Evolutionary conservation across 352 stramenopile genomes (phyloP), one percentile per base, ranked within the genome.

Genomic region (Phytopythium aichiense): DNA sequence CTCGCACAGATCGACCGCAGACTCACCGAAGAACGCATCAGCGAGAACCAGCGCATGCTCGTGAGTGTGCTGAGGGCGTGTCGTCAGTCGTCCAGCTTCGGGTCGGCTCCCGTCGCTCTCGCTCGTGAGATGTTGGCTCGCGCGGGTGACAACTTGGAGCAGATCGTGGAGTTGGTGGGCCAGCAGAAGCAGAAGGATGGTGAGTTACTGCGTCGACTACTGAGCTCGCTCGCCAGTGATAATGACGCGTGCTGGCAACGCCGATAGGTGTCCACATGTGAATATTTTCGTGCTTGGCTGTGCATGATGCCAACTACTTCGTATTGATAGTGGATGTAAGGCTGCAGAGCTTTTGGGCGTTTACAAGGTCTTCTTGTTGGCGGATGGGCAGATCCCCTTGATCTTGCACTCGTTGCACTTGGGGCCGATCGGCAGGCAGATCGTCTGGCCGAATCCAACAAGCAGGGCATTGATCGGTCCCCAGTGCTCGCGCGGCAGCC

Each of bases 361-460:
- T 61, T 66, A 74, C 54, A 74, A 74, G 35, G 60, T 57, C 23
- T 61, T 68, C 25, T 64, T 73, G 33, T 75, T 71, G n/a, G 78
- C 85, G 0, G 84, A 94, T 7, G 88, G 86, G 69, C 88, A 96
- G 13, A 93, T 67, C 46, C 76, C 50, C 13, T 49, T 73, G 66
- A 96, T 76, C 56, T 71, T 76, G 66, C 88, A 96, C 48, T 89
- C 73, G 20, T 22, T 61, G 71, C 88, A 96, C 62, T 90, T 90
- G 8, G 88, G 88, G 2, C 68, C 71, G n/a, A 77, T 72, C 15
- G 85, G 79, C 6, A 79, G 64, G 49, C 89, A 96, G 20, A 98
- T 78, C 61, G 97, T 95, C 71, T 99, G 97, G 7, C 96, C 96
- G 71, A 99, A 98, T 22, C 97, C 97, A 31, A 99, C 97, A 43